These are phyloP conservation scores for Wickerhamomyces rabaulensis DNA, from an alignment of 805 yeast species.

Conservation along the genomic window DNA sequence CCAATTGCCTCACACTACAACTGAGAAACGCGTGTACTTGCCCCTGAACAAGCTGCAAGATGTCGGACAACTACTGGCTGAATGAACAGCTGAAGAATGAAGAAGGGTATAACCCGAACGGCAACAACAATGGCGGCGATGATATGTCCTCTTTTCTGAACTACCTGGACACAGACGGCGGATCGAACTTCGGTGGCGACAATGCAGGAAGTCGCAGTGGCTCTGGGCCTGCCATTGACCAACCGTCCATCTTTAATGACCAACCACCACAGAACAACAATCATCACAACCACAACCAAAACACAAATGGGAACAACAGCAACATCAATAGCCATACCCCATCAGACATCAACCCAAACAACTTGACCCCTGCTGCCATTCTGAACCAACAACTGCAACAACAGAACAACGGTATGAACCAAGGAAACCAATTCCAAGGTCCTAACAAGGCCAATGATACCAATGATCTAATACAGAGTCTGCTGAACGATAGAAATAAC, in stretches of 20 bases:
- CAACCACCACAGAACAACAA: constrained; percentile 2
- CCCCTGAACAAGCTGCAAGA: constrained; percentile 1
- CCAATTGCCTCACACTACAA: not conserved
- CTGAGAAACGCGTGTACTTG: not conserved
- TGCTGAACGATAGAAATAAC: constrained; percentile 29
- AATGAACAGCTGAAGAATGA: constrained; percentile 23
- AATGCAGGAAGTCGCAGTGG: not conserved
- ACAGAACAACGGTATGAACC: constrained; percentile 11
- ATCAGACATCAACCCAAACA: constrained; percentile 1
- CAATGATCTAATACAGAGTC: constrained; percentile 17
- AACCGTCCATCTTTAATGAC: constrained; percentile 3
- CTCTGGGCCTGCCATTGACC: not conserved
- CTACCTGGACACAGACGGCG: constrained; percentile 36
- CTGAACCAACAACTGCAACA: constrained; percentile 13
- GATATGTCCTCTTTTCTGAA: constrained; percentile 44
- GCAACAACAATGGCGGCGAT: constrained; percentile 19
- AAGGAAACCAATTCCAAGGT: constrained; percentile 14
- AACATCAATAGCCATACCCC: constrained; percentile 3
- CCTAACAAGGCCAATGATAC: constrained; percentile 17
- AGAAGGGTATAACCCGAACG: constrained; percentile 13
- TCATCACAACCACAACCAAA: constrained; percentile 4
- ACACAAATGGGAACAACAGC: constrained; percentile 23
- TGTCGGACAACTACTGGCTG: constrained; percentile 25
- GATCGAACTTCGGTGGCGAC: constrained; percentile 2
- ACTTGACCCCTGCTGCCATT: constrained; percentile 19